Evolutionary conservation across 176 grass and related monocot species (phyloP).

Genomic region (Chrysopogon serrulatus): DNA sequence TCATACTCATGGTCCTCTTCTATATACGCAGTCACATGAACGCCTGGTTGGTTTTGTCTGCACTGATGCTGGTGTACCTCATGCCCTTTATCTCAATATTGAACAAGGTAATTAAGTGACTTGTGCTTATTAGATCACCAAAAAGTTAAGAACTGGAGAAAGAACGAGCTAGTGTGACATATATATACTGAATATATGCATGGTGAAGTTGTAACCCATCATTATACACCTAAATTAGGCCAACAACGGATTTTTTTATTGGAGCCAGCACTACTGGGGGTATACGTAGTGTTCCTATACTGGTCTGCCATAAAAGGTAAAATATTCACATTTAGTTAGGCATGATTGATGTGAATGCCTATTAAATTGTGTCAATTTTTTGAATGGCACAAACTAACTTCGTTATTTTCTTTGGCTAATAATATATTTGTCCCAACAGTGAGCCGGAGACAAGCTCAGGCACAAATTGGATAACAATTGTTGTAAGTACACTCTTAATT

Average conservation of each 20-base stretch:
- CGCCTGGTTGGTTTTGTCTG: too few species aligned
- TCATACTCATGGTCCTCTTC: background rate
- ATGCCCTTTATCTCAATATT: background rate
- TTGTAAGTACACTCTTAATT: background rate
- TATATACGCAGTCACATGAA: too few species aligned
- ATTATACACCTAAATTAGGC: background rate
- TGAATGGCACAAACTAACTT: background rate
- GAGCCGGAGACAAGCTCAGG: background rate
- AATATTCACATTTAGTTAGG: background rate
- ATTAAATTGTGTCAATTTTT: too few species aligned
- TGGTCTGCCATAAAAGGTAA: background rate
- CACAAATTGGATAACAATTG: background rate
- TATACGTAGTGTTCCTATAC: background rate
- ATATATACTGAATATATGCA: too few species aligned
- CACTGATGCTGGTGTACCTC: background rate
- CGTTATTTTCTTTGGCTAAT: background rate
- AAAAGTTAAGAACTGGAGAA: background rate
- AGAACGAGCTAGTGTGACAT: background rate
- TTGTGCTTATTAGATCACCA: background rate
- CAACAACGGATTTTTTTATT: background rate
- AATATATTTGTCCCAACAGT: background rate
- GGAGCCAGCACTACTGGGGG: background rate
- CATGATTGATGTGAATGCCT: too few species aligned
- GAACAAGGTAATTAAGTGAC: background rate
- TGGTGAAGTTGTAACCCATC: background rate